These are phyloP conservation scores for Lasiodiplodia theobromae DNA, from an alignment of 2,329 filamentous ascomycete species.

Conservation along the genomic window DNA sequence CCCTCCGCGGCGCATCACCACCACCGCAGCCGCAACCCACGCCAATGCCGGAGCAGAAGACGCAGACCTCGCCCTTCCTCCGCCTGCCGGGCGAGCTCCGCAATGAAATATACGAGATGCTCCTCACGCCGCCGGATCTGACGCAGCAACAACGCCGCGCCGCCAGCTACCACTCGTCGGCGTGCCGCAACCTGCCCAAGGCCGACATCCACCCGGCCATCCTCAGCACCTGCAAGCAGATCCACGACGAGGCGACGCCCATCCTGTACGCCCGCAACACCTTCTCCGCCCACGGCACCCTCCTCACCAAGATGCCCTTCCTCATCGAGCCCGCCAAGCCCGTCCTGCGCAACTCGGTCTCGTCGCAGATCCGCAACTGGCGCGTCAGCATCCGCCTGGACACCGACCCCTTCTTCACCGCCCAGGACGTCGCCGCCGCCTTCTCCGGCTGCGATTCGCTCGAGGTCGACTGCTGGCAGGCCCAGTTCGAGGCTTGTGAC, in stretches of 20 bases:
- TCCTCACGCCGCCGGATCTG: constrained; percentile 42
- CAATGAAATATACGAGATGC: constrained; percentile 61
- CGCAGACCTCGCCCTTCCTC: constrained; percentile 42
- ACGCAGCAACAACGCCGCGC: constrained; percentile 36
- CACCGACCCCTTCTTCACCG: constrained; percentile 56
- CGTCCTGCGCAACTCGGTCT: constrained; percentile 42
- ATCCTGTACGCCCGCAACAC: constrained; percentile 59
- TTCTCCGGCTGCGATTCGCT: constrained; percentile 57
- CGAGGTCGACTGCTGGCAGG: constrained; percentile 59
- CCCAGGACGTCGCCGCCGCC: constrained; percentile 47
- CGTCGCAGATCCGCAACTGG: constrained; percentile 51
- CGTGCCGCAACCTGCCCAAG: constrained; percentile 27
- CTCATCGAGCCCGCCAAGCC: constrained; percentile 47
- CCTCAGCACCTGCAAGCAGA: constrained; percentile 50
- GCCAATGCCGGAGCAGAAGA: constrained; percentile 11
- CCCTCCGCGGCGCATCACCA: constrained; percentile 22
- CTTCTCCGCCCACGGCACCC: constrained; percentile 58
- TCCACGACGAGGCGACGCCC: constrained; percentile 50
- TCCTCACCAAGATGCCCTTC: constrained; percentile 55
- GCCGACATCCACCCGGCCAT: constrained; percentile 49
- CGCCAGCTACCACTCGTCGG: constrained; percentile 34
- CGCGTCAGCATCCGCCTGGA: constrained; percentile 57
- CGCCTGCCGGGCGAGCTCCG: constrained; percentile 66
- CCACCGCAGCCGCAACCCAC: constrained; percentile 33
- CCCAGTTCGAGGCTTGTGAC: constrained; percentile 48